Base-by-base conservation (phyloP, 208 protist genomes). In the Acanthamoeba quina region DNA sequence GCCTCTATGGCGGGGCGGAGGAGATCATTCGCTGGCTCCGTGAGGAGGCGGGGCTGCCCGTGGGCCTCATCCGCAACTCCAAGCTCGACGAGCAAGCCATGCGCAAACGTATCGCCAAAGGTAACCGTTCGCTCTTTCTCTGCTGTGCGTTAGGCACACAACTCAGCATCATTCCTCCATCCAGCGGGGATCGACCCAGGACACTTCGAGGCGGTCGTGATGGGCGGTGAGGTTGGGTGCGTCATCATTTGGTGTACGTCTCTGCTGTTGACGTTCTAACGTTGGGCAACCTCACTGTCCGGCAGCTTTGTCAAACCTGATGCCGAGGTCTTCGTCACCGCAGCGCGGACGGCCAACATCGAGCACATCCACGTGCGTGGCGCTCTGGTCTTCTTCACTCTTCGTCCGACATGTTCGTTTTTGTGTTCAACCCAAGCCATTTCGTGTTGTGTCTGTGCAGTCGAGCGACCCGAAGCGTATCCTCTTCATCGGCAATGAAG, bases 51-150 rank as follows among this genome's bases (percentile, higher is more conserved):
- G 41, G 41, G 21, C 49, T 90, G 82, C 26, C 17, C 3, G 15
- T 90, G 6, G 82, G 82, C n/a, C 82, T 90, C 52, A 90, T 90
- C 54, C 82, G 82, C 29, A 90, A 90, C 41, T 70, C 56, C 15
- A 62, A 66, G 29, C 56, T 90, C 54, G n/a, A 24, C 29, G 82
- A 90, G 15, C 15, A 34, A 17, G 82, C 82, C 82, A 90, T 90
- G 82, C 82, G 82, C 24, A 60, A 56, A 3, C 15, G 82, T 1
- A 90, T 90, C n/a, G 49, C 82, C 58, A 90, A 90, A 90, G 82
- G 82, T 64, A 2, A 17, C 4, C 41, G 1, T 3, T 49, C 64
- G 31, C 31, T 0, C 31, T 34, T 34, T 34, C 31, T 34, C 31
- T 34, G 31, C 31, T 34, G 31, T 34, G 31, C 31, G 31, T n/a